These are phyloP conservation scores for Russula ochroleuca DNA, from an alignment of 768 basidiomycete genomes.

Conservation along the genomic window DNA sequence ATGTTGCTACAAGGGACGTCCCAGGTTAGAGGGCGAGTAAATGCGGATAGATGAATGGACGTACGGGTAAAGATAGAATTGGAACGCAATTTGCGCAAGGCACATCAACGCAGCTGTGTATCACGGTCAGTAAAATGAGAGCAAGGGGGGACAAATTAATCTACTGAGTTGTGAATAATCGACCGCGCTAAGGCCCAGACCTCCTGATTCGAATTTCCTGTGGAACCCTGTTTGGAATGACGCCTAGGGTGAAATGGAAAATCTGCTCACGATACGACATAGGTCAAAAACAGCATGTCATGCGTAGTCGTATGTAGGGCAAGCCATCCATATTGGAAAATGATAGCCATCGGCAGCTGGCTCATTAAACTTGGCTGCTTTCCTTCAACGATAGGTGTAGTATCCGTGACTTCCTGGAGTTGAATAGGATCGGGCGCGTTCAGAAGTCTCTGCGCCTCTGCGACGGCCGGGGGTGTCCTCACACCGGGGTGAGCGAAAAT, in stretches of 20 bases:
- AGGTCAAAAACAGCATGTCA: conserved; percentile 88
- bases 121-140: conserved; percentile 19
- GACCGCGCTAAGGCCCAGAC: conserved; percentile 83
- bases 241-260: conserved; percentile 6
- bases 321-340: conserved; percentile 85
- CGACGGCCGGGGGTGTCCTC: conserved; percentile 66
- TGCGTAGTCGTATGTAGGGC: conserved; percentile 88
- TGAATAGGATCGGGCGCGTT: conserved; percentile 37
- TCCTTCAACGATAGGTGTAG: conserved; percentile 42
- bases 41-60: conserved; percentile 33
- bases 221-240: conserved; percentile 3
- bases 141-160: conserved; percentile 29
- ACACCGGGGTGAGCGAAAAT: conserved; percentile 87
- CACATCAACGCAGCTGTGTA: conserved; percentile 85
- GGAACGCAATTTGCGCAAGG: conserved; percentile 87
- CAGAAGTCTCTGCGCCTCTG: conserved; percentile 66
- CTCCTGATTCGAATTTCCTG: conserved; percentile 81
- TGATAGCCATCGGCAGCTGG: conserved; percentile 77
- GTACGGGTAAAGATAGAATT: conserved; percentile 87
- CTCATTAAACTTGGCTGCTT: conserved; percentile 63
- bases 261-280: conserved; percentile 74
- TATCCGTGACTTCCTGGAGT: conserved; percentile 35
- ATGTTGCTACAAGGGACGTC: conserved; percentile 34
- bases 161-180: conserved; percentile 88
- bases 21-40: neutral